Evolutionary conservation across 2,329 filamentous ascomycete species (phyloP), one percentile per base, ranked within the genome.

Genomic region (Myriosclerotinia curreyana): DNA sequence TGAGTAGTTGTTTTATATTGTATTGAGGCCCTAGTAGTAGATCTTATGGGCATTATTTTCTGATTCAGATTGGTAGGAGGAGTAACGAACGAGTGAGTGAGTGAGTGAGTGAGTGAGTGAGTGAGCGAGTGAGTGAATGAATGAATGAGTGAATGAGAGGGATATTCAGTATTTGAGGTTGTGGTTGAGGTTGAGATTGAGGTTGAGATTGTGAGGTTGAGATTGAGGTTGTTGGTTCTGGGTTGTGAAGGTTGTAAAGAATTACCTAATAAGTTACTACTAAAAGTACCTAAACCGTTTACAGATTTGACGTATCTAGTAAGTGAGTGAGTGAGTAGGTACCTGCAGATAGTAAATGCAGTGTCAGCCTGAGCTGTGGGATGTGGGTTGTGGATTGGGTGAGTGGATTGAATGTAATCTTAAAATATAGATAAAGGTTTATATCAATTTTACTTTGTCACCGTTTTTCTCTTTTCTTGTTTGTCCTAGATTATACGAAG

Each of bases 1-100:
- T 52, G 17, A n/a, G n/a, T n/a, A n/a, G n/a, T n/a, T n/a, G 48
- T 64, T 60, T 54, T 56, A 38, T 64, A 60, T 51, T 40, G 56
- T 34, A 34, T 52, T 44, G 51, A 61, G 22, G 38, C 40, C 25
- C 38, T 34, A 53, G 25, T 25, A 36, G 58, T 58, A 20, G 22
- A 42, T 49, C 51, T 50, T 50, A 34, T 63, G 52, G 31, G 51
- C 60, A 63, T 63, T 56, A 14, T 63, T 34, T 40, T 63, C 17
- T 20, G 8, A 1, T 5, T 31, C 3, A 12, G 20, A 36, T 42
- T 56, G 15, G 9, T 40, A 17, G n/a, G 5, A 31, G 40, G 22
- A 58, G 31, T 28, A 31, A 31, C 5, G 44, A 56, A 48, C 11
- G 2, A 34, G n/a, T 52, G 31, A 22, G 2, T 9, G 9, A 31